Conservation (phyloP, 306 rosid species). For the Sphenostylis stenocarpa region DNA sequence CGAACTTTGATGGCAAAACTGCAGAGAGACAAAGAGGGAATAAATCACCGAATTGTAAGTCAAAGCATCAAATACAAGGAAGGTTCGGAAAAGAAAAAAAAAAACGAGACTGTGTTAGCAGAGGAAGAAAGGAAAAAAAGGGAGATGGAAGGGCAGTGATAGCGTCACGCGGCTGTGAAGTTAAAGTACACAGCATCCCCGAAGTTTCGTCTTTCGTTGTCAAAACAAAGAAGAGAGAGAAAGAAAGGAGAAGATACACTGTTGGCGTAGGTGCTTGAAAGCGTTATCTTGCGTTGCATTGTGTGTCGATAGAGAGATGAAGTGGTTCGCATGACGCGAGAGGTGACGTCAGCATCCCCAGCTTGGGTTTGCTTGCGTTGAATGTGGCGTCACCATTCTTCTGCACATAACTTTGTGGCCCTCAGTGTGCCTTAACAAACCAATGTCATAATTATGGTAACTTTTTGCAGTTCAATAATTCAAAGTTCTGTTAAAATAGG, state of each 20-base stretch:
- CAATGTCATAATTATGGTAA: too few species aligned
- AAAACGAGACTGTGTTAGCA: not conserved
- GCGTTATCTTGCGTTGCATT: not conserved
- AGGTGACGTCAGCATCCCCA: slow-evolving; percentile 52
- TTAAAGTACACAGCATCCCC: slow-evolving; percentile 22
- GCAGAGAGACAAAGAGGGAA: slow-evolving; percentile 1
- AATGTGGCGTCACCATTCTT: slow-evolving; percentile 4
- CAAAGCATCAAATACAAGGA: slow-evolving; percentile 32
- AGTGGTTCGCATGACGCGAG: slow-evolving; percentile 64
- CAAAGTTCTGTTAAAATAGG: too few species aligned
- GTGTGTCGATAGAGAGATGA: slow-evolving; percentile 47
- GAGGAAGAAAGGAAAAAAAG: not conserved
- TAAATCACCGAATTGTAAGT: not conserved
- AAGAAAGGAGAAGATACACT: not conserved
- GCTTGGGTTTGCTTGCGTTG: slow-evolving; percentile 59
- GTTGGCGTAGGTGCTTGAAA: slow-evolving; percentile 2
- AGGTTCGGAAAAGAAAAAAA: slow-evolving; percentile 21
- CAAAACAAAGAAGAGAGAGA: slow-evolving; percentile 29
- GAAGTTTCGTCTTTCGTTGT: slow-evolving; percentile 62
- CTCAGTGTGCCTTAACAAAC: too few species aligned
- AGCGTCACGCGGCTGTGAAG: not conserved
- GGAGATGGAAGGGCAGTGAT: not conserved
- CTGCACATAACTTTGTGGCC: not conserved
- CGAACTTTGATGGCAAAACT: slow-evolving; percentile 7
- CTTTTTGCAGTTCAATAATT: too few species aligned